These are phyloP conservation scores for Tetracladium setigerum DNA, from an alignment of 495 filamentous ascomycete species.

Conservation along the genomic window DNA sequence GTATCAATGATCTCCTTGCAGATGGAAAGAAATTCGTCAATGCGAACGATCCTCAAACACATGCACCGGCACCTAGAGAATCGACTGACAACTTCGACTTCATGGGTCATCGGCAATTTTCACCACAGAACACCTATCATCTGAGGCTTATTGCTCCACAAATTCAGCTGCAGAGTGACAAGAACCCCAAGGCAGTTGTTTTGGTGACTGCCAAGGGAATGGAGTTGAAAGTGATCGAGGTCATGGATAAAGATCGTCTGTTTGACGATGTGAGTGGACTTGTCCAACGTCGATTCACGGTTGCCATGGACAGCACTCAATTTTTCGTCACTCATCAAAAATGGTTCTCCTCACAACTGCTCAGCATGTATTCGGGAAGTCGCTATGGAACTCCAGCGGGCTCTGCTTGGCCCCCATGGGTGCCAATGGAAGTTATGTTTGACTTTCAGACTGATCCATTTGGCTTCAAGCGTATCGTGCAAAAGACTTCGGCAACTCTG, in stretches of 20 bases:
- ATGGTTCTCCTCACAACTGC: slow-evolving; percentile 66
- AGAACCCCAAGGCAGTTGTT: slow-evolving; percentile 87
- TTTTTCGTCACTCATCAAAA: slow-evolving; percentile 95
- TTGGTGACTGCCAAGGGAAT: slow-evolving; percentile 93
- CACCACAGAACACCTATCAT: slow-evolving; percentile 89
- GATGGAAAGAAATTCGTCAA: slow-evolving; percentile 80
- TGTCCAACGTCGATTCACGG: slow-evolving; percentile 86
- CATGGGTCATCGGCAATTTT: slow-evolving; percentile 81
- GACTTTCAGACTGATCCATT: slow-evolving; percentile 89
- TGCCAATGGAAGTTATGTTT: slow-evolving; percentile 96
- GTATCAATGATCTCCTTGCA: slow-evolving; percentile 77
- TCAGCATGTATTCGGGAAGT: slow-evolving; percentile 91
- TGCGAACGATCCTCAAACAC: slow-evolving; percentile 51
- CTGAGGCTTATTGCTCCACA: slow-evolving; percentile 93
- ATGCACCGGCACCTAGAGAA: slow-evolving; percentile 30
- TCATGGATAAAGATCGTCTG: slow-evolving; percentile 93
- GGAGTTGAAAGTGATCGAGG: slow-evolving; percentile 92
- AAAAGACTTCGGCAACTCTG: slow-evolving; percentile 87
- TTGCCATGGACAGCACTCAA: slow-evolving; percentile 92
- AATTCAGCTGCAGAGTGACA: slow-evolving; percentile 95
- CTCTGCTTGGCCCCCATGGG: slow-evolving; percentile 94
- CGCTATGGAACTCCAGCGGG: slow-evolving; percentile 79
- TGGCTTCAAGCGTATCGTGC: slow-evolving; percentile 90
- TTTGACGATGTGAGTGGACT: slow-evolving; percentile 89
- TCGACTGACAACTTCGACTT: slow-evolving; percentile 53